A percentile compares a stretch with the other conserved stretches of the same genome.
Conservation (phyloP, 345 rosid genomes). For the Barbarea vulgaris region DNA sequence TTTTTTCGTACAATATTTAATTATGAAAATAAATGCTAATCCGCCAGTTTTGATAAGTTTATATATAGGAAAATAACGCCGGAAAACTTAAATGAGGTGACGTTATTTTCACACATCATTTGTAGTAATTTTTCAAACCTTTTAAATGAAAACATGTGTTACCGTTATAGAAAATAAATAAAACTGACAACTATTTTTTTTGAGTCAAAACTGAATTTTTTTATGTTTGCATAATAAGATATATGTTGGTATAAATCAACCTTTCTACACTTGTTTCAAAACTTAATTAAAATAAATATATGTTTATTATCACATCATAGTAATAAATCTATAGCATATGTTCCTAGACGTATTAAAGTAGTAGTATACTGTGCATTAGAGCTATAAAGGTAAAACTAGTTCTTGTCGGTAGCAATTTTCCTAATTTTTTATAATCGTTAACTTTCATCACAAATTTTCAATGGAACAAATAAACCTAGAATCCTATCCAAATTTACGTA, state of each 20-base stretch:
- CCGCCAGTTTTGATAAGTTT: neutral
- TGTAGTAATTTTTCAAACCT: neutral
- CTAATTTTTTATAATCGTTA: neutral
- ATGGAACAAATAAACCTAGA: neutral
- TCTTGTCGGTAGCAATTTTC: neutral
- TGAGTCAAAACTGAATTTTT: neutral
- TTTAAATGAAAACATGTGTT: neutral
- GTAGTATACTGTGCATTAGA: neutral
- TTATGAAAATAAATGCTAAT: constrained; percentile 10
- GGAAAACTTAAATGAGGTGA: neutral
- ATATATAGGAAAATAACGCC: neutral
- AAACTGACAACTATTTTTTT: neutral
- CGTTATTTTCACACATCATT: neutral
- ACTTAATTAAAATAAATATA: neutral
- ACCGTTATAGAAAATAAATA: neutral
- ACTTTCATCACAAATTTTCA: neutral
- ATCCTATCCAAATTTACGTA: neutral
- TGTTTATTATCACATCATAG: neutral
- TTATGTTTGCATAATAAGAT: neutral
- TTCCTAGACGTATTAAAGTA: neutral
- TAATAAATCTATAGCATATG: neutral
- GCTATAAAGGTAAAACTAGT: neutral
- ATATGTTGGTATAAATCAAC: neutral
- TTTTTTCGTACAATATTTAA: neutral
- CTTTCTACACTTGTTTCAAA: neutral